Base-by-base conservation (phyloP, 139 green algal genomes). In the Micractinium conductrix region DNA sequence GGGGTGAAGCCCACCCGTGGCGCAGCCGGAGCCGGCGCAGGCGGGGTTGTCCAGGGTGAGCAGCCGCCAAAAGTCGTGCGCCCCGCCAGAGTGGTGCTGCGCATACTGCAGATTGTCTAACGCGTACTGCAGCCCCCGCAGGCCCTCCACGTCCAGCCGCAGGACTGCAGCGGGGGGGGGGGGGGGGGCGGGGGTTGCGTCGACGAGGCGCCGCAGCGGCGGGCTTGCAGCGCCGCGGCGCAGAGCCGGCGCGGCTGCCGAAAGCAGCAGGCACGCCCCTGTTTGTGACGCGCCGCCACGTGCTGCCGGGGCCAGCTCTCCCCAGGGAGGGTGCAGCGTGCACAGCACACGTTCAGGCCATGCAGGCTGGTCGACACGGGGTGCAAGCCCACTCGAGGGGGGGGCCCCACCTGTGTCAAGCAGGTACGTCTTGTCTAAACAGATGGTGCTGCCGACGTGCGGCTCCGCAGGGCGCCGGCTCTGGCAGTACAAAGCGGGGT, bases 381-480 rank as follows among this genome's bases (percentile, higher is more conserved):
- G n/a, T n/a, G n/a, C n/a, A n/a, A n/a, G n/a, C n/a, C n/a, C n/a
- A n/a, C n/a, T n/a, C n/a, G n/a, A n/a, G n/a, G n/a, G n/a, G n/a
- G n/a, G n/a, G n/a, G n/a, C 8, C 62, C 9, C 63, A 63, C 65
- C 63, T 50, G 79, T 76, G 44, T 76, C 63, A 48, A 84, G 65
- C 63, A 84, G 79, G 45, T 76, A 76, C 30, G 79, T 76, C 44
- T 76, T 84, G 65, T 84, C 79, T 65, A 84, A 44, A 44, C 79
- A 84, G 28, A 84, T 72, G 38, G 58, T 72, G 4, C 28, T 42
- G 17, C 76, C 76, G 8, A 48, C 74, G 8, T 81, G 74, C 16
- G 74, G 50, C 53, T 81, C 74, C 1, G 50, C 10, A 1, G 76
- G 76, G 17, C 76, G 53, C 37, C 76, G 76, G 8, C 58, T 72